A percentile compares a stretch with the other conserved stretches of the same genome.
Conservation (phyloP, 2,329 filamentous ascomycete species). For the Didymella sp. region DNA sequence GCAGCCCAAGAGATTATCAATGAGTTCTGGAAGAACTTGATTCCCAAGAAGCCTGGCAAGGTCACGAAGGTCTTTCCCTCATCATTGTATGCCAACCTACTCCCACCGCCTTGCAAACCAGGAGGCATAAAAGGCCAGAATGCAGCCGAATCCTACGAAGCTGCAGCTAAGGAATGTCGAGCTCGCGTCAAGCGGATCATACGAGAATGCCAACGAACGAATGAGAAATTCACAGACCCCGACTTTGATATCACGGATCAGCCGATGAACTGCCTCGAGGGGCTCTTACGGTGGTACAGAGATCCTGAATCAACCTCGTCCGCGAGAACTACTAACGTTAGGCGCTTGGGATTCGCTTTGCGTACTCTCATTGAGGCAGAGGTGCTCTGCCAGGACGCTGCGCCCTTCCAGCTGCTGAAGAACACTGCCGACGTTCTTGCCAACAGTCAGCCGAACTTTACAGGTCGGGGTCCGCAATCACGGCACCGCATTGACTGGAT, state of each 20-base stretch:
- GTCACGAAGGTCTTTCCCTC: constrained; percentile 73
- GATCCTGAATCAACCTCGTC: constrained; percentile 59
- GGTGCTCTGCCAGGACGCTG: constrained; percentile 28
- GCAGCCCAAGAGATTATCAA: constrained; percentile 70
- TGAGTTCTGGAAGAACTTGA: constrained; percentile 73
- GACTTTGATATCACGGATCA: constrained; percentile 84
- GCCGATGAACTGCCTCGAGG: constrained; percentile 52
- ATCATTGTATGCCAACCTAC: constrained; percentile 64
- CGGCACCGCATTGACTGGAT: constrained; percentile 65
- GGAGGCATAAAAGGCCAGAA: constrained; percentile 66
- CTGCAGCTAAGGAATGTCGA: constrained; percentile 72
- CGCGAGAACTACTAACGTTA: constrained; percentile 19
- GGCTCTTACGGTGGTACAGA: constrained; percentile 52
- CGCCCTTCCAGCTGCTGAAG: constrained; percentile 30
- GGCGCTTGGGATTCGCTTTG: constrained; percentile 31
- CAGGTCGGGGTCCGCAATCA: constrained; percentile 17
- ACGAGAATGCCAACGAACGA: constrained; percentile 72
- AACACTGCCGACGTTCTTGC: constrained; percentile 69
- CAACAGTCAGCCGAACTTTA: background rate
- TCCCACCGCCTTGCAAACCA: constrained; percentile 42
- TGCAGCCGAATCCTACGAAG: constrained; percentile 71
- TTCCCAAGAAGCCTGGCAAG: constrained; percentile 73
- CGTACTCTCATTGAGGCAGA: constrained; percentile 34
- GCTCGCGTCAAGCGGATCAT: constrained; percentile 64
- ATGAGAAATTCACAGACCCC: constrained; percentile 83